Base-by-base conservation (phyloP, 192 early-diverging fungal species). In the Dimargaris verticillata region DNA sequence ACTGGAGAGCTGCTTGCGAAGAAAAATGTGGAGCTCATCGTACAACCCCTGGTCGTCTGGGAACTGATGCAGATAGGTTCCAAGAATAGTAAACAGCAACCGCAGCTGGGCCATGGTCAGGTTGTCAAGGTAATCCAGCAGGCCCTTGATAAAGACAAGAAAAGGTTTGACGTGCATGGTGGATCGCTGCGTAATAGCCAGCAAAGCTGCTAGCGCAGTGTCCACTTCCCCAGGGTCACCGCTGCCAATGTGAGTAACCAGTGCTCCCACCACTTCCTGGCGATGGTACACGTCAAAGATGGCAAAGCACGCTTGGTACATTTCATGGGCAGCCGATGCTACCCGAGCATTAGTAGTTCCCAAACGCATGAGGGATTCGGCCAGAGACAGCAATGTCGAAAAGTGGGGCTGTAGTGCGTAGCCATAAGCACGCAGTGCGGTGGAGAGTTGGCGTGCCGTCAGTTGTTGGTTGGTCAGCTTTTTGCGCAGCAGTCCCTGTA, bases 1-100 rank as follows among this genome's bases (percentile, higher is more conserved):
- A 61, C 83, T 87, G 9, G 87, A 77, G n/a, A 89, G 77, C 62
- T 86, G 87, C 54, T 89, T 89, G 63, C 85, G 72, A 59, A 87
- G 77, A 33, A 82, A 70, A 47, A 86, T 87, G 45, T 82, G 74
- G 29, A 89, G 69, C 26, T 89, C 87, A n/a, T 72, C 78, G 61
- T 83, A 78, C 53, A 89, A 66, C 29, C 77, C 64, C 28, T 75
- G 72, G 5, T 58, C 61, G 17, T 66, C 61, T 28, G 58, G 62
- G 22, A 63, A 70, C 1, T 62, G 61, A 24, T 66, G 65, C 11
- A 84, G 75, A 22, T 87, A 62, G 20, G 74, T 71, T 6, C 85
- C 83, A 46, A 89, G 74, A 0, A 83, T 68, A 49, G 82, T 73
- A 63, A 87, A 88, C 4, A 88, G 63, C 15, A 78, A 61, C 47